Base-by-base conservation (phyloP, 352 stramenopile species). In the Globisporangium cystogenes region DNA sequence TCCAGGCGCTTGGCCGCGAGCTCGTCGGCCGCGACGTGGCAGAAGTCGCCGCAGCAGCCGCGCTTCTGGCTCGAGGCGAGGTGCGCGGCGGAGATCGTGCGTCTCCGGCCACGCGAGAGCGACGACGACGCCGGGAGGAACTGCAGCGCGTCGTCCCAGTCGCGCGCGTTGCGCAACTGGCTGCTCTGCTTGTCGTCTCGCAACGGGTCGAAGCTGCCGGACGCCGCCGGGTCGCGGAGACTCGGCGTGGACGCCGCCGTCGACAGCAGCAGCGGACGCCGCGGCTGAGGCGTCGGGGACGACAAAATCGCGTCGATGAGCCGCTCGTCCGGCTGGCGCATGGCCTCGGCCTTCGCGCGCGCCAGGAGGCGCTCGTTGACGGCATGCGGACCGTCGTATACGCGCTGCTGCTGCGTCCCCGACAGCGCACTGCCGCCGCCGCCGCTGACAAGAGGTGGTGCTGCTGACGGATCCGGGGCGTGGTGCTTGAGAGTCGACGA, bases 31-130 rank as follows among this genome's bases (percentile, higher is more conserved):
- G 73, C 68, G 14, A 86, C 51, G 18, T 72, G 59, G 29, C 82
- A 93, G 40, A 80, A 88, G 47, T 93, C 82, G 12, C 82, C 82
- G 14, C 67, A 76, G 42, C 82, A 93, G 15, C 82, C 82, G 42
- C 64, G 67, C 53, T 86, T 87, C 37, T 92, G 82, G 49, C 82
- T 92, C 14, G 75, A 93, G 16, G 76, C 64, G 7, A 93, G 60
- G 43, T 89, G 76, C 15, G 76, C 69, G 16, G 79, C 82, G 15
- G 82, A 86, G 11, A 87, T 46, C 4, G 71, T 65, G 16, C 82
- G 75, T 1, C 73, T 57, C 2, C 78, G 63, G 3, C 63, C 65
- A n/a, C 73, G 72, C n/a, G 79, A 90, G 0, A 90, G 44, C 0
- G 72, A 70, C 1, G 74, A 89, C 0, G 61, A 75, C 7, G 65